Evolutionary conservation across 2,329 filamentous ascomycete species (phyloP).

Genomic region (Diplodia intermedia): DNA sequence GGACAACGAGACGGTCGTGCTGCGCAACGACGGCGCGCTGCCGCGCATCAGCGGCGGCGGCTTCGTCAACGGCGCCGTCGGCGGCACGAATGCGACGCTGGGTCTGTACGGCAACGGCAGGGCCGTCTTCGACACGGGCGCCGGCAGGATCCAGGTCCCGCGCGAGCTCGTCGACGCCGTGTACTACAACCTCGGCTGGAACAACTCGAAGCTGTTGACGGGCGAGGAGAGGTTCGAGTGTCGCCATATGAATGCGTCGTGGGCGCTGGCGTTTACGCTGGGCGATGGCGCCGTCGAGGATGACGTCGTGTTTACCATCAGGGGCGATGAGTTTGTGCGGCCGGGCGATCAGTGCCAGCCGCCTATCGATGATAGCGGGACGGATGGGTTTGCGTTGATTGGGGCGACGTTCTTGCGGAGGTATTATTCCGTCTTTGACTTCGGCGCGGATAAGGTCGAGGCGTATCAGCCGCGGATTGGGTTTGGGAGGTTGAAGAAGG

Average conservation of each 20-base stretch:
- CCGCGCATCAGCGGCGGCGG: slow-evolving; percentile 29
- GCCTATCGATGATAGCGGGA: slow-evolving; percentile 34
- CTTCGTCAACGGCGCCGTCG: slow-evolving; percentile 18
- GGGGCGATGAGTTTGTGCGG: slow-evolving; percentile 35
- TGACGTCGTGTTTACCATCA: slow-evolving; percentile 35
- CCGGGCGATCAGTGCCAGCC: slow-evolving; percentile 35
- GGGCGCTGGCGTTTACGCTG: slow-evolving; percentile 36
- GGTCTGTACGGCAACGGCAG: slow-evolving; percentile 4
- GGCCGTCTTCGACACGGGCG: slow-evolving; percentile 38
- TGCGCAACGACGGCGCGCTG: slow-evolving; percentile 26
- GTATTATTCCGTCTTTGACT: slow-evolving; percentile 36
- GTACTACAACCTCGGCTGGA: slow-evolving; percentile 39
- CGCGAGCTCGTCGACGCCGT: slow-evolving; percentile 33
- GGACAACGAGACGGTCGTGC: slow-evolving; percentile 34
- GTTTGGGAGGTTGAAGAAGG: slow-evolving; percentile 38
- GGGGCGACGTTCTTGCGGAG: slow-evolving; percentile 35
- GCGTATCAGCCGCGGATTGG: slow-evolving; percentile 36
- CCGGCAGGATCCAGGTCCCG: slow-evolving; percentile 36
- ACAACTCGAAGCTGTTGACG: slow-evolving; percentile 34
- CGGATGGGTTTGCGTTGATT: slow-evolving; percentile 33
- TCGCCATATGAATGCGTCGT: slow-evolving; percentile 36
- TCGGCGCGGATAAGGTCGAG: slow-evolving; percentile 35
- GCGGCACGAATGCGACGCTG: slow-evolving; percentile 32
- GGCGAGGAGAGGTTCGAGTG: slow-evolving; percentile 36
- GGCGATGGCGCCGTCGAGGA: slow-evolving; percentile 33